Percentiles rank a stretch among this genome's conserved stretches.
Evolutionary conservation across 1,284 basidiomycete genomes (phyloP).

Genomic region (Meira miltonrushii): DNA sequence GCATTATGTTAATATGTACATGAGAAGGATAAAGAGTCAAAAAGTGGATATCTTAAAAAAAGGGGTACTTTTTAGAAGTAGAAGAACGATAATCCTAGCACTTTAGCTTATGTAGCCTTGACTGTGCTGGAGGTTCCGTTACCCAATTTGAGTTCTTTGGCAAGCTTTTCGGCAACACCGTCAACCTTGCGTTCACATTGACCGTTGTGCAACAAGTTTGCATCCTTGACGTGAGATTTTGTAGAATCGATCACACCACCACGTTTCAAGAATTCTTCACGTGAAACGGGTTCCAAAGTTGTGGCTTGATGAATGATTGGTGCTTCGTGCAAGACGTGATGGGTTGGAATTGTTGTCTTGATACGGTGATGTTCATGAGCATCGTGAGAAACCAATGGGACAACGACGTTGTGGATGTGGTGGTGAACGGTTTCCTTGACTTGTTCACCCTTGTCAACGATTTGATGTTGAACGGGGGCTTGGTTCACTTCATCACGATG

Average conservation of each 20-base stretch:
- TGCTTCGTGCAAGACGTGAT: constrained; percentile 46
- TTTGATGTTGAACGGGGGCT: constrained; percentile 30
- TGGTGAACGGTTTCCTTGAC: constrained; percentile 49
- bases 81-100: too few relatives aligned
- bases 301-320: constrained; percentile 50
- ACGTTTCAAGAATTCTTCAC: constrained; percentile 43
- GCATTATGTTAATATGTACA: too few relatives aligned
- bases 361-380: constrained; percentile 51
- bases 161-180: constrained; percentile 38
- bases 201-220: constrained; percentile 41
- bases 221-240: constrained; percentile 26
- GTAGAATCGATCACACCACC: constrained; percentile 40
- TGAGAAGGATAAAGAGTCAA: too few relatives aligned
- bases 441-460: constrained; percentile 51
- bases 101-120: too few relatives aligned
- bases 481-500: constrained; percentile 25
- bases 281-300: constrained; percentile 41
- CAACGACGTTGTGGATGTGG: constrained; percentile 53
- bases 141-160: constrained; percentile 25
- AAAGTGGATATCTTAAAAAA: too few relatives aligned
- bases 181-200: constrained; percentile 40
- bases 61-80: too few relatives aligned
- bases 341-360: constrained; percentile 46
- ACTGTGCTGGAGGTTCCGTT: not conserved
- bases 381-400: constrained; percentile 51